These are phyloP conservation scores for Lactarius quietus DNA, from an alignment of 768 basidiomycete genomes.

Conservation along the genomic window DNA sequence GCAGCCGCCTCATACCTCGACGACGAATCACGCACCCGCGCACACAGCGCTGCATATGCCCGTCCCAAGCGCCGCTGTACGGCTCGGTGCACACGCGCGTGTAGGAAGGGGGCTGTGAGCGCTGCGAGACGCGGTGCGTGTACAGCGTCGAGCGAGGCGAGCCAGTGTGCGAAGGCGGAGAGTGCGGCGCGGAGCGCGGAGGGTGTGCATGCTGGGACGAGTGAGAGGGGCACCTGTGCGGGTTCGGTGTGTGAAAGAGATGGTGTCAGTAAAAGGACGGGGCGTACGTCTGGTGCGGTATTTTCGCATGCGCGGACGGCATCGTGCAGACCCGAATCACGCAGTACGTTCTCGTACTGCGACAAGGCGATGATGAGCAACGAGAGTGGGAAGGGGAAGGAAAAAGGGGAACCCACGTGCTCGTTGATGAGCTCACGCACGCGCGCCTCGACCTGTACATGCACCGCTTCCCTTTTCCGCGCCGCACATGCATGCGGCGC, in stretches of 20 bases:
- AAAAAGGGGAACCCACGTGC: no score
- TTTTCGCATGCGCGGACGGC: constrained; percentile 43
- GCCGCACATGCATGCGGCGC: constrained; percentile 66
- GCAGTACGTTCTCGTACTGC: constrained; percentile 50
- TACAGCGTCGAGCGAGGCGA: constrained; percentile 76
- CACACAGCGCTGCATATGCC: constrained; percentile 72
- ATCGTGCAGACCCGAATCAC: constrained; percentile 58
- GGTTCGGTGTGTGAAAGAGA: no score
- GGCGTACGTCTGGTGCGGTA: constrained; percentile 41
- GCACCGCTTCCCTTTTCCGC: no score
- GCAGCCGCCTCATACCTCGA: constrained; percentile 90
- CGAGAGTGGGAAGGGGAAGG: no score
- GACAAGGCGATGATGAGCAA: no score
- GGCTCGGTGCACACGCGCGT: constrained; percentile 67
- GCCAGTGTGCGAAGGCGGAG: constrained; percentile 84
- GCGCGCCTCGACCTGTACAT: no score
- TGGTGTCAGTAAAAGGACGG: no score
- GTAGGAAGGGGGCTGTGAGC: constrained; percentile 63
- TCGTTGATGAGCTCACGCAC: no score
- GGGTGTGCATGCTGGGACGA: no score
- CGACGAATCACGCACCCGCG: constrained; percentile 66
- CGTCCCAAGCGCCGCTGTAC: constrained; percentile 64
- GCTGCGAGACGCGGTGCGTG: constrained; percentile 76
- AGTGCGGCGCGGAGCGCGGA: no score
- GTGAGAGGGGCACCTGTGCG: no score